Conservation (phyloP, 2,329 filamentous ascomycete species). For the Colletotrichum plurivorum region DNA sequence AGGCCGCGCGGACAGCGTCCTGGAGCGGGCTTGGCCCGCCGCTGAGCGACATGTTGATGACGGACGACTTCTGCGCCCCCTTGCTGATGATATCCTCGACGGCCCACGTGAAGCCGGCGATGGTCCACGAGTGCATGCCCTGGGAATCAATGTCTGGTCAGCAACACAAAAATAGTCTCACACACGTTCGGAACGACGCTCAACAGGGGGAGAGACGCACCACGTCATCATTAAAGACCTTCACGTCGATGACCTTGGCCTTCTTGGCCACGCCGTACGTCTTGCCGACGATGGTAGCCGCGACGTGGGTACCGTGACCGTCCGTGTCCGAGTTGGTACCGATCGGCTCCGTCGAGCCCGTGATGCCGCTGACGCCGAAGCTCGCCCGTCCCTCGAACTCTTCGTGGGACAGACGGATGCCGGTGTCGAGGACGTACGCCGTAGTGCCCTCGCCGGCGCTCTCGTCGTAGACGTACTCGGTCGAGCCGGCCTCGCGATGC, state of each 20-base stretch:
- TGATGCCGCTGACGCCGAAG: slow-evolving; percentile 46
- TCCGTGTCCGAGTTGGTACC: slow-evolving; percentile 38
- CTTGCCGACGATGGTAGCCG: slow-evolving; percentile 48
- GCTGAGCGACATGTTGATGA: slow-evolving; percentile 59
- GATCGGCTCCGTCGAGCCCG: slow-evolving; percentile 43
- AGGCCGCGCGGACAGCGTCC: slow-evolving; percentile 59
- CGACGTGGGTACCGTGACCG: slow-evolving; percentile 51
- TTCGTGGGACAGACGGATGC: slow-evolving; percentile 55
- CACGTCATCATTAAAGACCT: slow-evolving; percentile 45
- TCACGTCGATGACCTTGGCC: slow-evolving; percentile 47
- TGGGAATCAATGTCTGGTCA: neutral
- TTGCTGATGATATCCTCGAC: slow-evolving; percentile 43
- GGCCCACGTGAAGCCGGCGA: slow-evolving; percentile 47
- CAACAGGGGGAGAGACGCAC: slow-evolving; percentile 48
- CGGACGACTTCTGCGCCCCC: slow-evolving; percentile 45
- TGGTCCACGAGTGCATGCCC: slow-evolving; percentile 37
- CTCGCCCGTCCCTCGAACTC: slow-evolving; percentile 48
- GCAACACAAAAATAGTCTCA: too few relatives aligned
- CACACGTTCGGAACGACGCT: too few relatives aligned
- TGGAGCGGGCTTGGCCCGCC: slow-evolving; percentile 66
- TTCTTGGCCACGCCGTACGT: slow-evolving; percentile 51
- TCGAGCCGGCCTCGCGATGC: slow-evolving; percentile 50
- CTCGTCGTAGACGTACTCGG: slow-evolving; percentile 46
- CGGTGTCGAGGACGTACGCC: slow-evolving; percentile 61
- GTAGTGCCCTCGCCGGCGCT: slow-evolving; percentile 45